Conservation (phyloP, 2,329 filamentous ascomycete species). For the Diaporthe eres region DNA sequence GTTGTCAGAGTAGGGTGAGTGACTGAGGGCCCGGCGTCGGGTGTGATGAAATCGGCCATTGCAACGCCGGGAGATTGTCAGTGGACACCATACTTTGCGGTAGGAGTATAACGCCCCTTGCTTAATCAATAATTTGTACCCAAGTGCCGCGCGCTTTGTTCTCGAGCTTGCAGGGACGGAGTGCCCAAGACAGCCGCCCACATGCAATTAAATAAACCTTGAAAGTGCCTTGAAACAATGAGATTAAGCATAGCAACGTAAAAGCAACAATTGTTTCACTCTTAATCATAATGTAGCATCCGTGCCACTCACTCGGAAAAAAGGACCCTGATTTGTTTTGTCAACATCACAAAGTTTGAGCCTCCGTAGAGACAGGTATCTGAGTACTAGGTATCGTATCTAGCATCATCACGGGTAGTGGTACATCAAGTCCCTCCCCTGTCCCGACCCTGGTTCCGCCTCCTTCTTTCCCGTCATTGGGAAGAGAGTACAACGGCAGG, state of each 20-base stretch:
- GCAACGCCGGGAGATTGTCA: neutral
- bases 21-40: no score
- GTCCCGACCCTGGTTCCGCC: neutral
- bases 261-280: slow-evolving; percentile 7
- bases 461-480: neutral
- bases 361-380: slow-evolving; percentile 29
- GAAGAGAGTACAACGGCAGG: neutral
- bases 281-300: slow-evolving; percentile 6
- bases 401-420: slow-evolving; percentile 16
- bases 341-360: slow-evolving; percentile 15
- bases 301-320: neutral
- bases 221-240: neutral
- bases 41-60: neutral
- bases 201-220: slow-evolving; percentile 18
- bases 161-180: no score
- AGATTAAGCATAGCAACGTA: neutral
- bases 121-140: neutral
- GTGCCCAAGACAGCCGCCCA: neutral
- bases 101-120: neutral
- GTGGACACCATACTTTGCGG: neutral
- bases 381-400: neutral
- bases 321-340: neutral
- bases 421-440: slow-evolving; percentile 4
- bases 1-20: neutral
- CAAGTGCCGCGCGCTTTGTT: neutral